Conservation (phyloP, 352 stramenopile species). For the Globisporangium polare region DNA sequence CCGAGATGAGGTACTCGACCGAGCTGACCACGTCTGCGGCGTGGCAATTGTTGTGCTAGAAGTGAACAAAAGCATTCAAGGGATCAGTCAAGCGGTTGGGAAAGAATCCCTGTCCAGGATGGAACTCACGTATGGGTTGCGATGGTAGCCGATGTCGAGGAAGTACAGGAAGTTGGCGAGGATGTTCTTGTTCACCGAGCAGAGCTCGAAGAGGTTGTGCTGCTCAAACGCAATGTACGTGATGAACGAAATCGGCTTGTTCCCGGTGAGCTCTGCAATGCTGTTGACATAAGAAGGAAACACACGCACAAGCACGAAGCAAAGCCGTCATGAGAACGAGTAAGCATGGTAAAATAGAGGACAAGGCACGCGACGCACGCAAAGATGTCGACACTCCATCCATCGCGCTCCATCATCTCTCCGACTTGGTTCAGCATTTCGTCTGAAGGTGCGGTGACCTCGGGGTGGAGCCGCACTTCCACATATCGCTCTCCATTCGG, state of each 20-base stretch:
- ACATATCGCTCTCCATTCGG: constrained; percentile 26
- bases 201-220: constrained; percentile 77
- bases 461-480: constrained; percentile 53
- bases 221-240: constrained; percentile 83
- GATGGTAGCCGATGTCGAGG: constrained; percentile 75
- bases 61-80: background rate
- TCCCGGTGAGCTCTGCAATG: constrained; percentile 53
- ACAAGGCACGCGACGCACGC: constrained; percentile 29
- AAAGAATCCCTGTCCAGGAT: background rate
- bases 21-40: constrained; percentile 78
- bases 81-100: background rate
- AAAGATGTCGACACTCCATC: constrained; percentile 73
- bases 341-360: background rate
- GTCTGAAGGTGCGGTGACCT: constrained; percentile 51
- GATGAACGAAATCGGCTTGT: constrained; percentile 78
- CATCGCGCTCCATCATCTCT: constrained; percentile 67
- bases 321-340: background rate
- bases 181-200: constrained; percentile 65
- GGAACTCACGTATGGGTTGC: constrained; percentile 72
- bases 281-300: constrained; percentile 28
- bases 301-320: background rate
- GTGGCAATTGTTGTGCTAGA: constrained; percentile 78
- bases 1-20: constrained; percentile 77
- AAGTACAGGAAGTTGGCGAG: constrained; percentile 81
- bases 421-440: constrained; percentile 64